Conservation (phyloP, 2,329 filamentous ascomycete genomes). For the Cadophora sp. region DNA sequence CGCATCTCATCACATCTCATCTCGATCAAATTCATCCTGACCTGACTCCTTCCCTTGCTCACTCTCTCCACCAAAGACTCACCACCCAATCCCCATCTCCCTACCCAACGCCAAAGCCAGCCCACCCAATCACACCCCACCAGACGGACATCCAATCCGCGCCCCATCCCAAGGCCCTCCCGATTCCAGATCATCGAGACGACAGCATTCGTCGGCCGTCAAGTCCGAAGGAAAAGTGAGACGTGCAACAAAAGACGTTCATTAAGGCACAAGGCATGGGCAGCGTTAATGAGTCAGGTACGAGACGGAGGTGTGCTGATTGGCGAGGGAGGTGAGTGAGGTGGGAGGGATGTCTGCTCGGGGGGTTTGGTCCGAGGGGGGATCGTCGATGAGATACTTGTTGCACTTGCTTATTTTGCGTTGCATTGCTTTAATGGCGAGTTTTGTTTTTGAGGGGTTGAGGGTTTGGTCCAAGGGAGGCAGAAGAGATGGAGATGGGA, state of each 20-base stretch:
- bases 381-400: slow-evolving; percentile 8
- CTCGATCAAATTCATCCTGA: neutral
- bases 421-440: too few relatives aligned
- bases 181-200: neutral
- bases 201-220: slow-evolving; percentile 8
- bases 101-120: neutral
- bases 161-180: neutral
- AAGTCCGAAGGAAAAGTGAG: slow-evolving; percentile 6
- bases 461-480: too few relatives aligned
- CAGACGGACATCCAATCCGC: neutral
- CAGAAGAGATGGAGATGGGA: too few relatives aligned
- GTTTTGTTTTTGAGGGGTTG: too few relatives aligned
- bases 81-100: neutral
- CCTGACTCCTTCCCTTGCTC: neutral
- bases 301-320: neutral
- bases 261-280: neutral
- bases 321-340: neutral
- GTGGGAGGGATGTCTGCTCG: neutral
- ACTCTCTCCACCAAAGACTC: neutral
- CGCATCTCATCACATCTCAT: slow-evolving; percentile 5
- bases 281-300: neutral
- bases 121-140: neutral
- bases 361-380: neutral
- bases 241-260: slow-evolving; percentile 12
- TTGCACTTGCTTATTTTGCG: too few relatives aligned